Conservation (phyloP, 2,329 filamentous ascomycete genomes). For the Zasmidium angulare region DNA sequence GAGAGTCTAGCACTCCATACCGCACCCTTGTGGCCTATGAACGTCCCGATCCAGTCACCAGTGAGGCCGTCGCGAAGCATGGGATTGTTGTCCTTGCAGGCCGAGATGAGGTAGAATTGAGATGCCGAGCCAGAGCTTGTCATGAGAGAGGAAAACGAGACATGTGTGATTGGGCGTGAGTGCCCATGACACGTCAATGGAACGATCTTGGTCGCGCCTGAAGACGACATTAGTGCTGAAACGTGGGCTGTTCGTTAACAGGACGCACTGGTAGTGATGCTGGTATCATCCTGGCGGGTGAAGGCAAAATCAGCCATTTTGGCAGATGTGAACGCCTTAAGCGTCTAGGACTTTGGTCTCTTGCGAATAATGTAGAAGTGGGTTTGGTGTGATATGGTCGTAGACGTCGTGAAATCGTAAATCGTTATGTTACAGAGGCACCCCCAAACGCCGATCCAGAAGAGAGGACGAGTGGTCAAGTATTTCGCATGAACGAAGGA, state of each 20-base stretch:
- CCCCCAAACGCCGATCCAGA: background rate
- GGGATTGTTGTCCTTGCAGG: conserved; percentile 83
- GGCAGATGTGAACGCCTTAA: background rate
- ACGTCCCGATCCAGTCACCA: conserved; percentile 97
- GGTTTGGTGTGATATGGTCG: background rate
- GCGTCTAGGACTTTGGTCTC: background rate
- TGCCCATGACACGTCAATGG: conserved; percentile 93
- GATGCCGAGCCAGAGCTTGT: conserved; percentile 26
- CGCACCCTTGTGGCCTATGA: conserved; percentile 96
- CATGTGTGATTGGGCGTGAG: conserved; percentile 85
- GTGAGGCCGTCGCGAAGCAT: conserved; percentile 97
- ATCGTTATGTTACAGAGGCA: conserved; percentile 16
- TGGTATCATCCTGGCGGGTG: conserved; percentile 34
- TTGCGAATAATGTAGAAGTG: background rate
- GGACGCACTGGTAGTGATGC: conserved; percentile 28
- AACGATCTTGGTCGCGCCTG: conserved; percentile 61
- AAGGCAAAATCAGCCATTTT: conserved; percentile 37
- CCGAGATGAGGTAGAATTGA: conserved; percentile 84
- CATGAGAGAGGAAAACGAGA: conserved; percentile 81
- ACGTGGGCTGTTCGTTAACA: background rate
- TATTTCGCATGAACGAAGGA: background rate
- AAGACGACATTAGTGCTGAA: background rate
- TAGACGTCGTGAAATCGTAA: conserved; percentile 19
- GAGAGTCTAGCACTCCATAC: conserved; percentile 95
- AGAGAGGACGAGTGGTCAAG: background rate